phyloP scores from a whole-genome alignment of 2,329 filamentous ascomycete species.

The Pseudogymnoascus sp. region DNA sequence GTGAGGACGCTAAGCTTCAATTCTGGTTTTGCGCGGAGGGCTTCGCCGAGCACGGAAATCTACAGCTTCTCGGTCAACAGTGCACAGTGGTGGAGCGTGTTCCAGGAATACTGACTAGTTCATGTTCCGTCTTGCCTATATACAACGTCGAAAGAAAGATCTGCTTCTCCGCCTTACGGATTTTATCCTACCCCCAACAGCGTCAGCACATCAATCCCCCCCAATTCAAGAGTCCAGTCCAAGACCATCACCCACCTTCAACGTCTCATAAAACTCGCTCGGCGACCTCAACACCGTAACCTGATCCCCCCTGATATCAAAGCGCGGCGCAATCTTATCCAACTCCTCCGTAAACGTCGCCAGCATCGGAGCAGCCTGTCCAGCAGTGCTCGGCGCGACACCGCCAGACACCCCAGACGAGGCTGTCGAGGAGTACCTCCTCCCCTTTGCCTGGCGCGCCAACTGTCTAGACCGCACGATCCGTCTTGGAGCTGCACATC shows the following conservation, averaged over 20 bases:
- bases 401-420: slow-evolving; percentile 12
- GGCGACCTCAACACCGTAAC: slow-evolving; percentile 74
- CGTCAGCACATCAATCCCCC: slow-evolving; percentile 21
- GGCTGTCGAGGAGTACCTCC: slow-evolving; percentile 24
- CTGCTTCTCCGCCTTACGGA: slow-evolving; percentile 65
- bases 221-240: slow-evolving; percentile 1
- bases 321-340: slow-evolving; percentile 83
- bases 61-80: slow-evolving; percentile 26
- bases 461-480: slow-evolving; percentile 17
- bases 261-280: slow-evolving; percentile 78
- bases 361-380: slow-evolving; percentile 36
- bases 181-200: slow-evolving; percentile 54
- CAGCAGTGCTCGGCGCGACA: neutral
- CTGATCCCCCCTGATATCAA: slow-evolving; percentile 73
- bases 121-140: slow-evolving; percentile 86
- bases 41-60: slow-evolving; percentile 69
- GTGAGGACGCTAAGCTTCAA: slow-evolving; percentile 84
- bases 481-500: slow-evolving; percentile 27
- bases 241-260: slow-evolving; percentile 57
- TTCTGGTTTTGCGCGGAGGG: slow-evolving; percentile 64
- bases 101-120: slow-evolving; percentile 51
- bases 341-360: slow-evolving; percentile 62
- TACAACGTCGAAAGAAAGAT: slow-evolving; percentile 96
- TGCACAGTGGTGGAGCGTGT: slow-evolving; percentile 3
- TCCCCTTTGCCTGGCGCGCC: slow-evolving; percentile 19